Base-by-base conservation (phyloP, 257 asterid genomes). In the Ballota nigra region DNA sequence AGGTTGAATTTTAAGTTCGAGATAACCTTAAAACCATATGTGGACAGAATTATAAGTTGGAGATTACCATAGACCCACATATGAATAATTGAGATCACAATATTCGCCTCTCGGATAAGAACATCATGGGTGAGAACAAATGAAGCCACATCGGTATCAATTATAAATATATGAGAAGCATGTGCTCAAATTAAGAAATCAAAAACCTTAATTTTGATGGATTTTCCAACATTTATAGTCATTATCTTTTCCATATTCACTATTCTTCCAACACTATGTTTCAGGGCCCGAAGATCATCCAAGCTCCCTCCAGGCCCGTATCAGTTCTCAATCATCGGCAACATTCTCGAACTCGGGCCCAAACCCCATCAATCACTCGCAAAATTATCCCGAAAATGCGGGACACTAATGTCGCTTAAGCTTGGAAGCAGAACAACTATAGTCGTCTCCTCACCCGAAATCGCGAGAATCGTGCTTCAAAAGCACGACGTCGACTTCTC, bases 231-330 rank as follows among this genome's bases (percentile, higher is more conserved):
- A 36, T 49, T 66, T 31, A 12, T 33, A 6, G 2, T 69, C 6
- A 0, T 75, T 20, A 1, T 53, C 18, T 2, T 53, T 41, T 41
- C 76, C 31, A 63, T 53, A 3, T 9, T 16, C 18, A 41, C 8
- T 0, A 19, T 61, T 5, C 5, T 47, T 15, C 18, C 52, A 18
- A 16, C 24, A 26, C 18, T 59, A n/a, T 8, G 59, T 18, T 18
- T 47, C 1, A 2, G 66, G 74, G 73, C 77, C 74, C 69, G 78
- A 18, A 72, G 41, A 59, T 2, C 63, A 7, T 24, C 47, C 23
- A 76, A 31, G 8, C 71, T 60, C 62, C 81, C 78, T n/a, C 82
- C 82, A 1, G 78, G 82, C 58, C 82, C 82, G 23, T 41, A 38
- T 24, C 64, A 5, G 0, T 2, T 24, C 36, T 75, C 78, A 0